Evolutionary conservation across 345 rosid species (phyloP), one percentile per base, ranked within the genome.

Genomic region (Rhizophora apiculata): DNA sequence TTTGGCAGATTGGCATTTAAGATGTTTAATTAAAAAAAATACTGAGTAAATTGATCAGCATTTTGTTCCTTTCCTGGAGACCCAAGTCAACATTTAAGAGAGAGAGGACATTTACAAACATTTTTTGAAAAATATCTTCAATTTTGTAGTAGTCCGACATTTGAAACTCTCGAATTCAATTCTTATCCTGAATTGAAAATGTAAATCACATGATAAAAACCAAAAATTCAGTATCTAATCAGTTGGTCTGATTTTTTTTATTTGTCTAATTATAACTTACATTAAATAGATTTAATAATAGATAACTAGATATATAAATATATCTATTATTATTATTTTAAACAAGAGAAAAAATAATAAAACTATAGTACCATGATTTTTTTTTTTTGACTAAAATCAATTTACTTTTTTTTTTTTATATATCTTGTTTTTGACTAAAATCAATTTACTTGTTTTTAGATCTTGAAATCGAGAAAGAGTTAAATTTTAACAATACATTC

Each of bases 101-200:
- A 55, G 87, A 83, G 70, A 83, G 69, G 19, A 81, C 78, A 63
- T 58, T 70, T 59, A 75, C 68, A 20, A 88, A 83, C 36, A 82
- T 39, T 49, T 81, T 86, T 51, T 89, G 69, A 46, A 95, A 89
- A 73, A 80, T 68, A 49, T 87, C 92, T 68, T 85, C 92, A 21
- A 88, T 79, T 59, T 78, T 43, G 24, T 85, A 78, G 70, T 88
- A 95, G 64, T 86, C 85, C 91, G 74, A 27, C 61, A 62, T 26
- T 49, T 18, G 15, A 26, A 16, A 24, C 36, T 13, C 26, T 8
- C 13, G 13, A 63, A 43, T 62, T 53, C 21, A 32, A 53, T 53
- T 53, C 56, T 32, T 32, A 32, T 1, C 7, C 6, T 6, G 36
- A 32, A 34, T 34, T 34, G 36, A 6, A 6, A 34, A 34, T 34